Base-by-base conservation (phyloP, 768 basidiomycete genomes). In the Artomyces pyxidatus region DNA sequence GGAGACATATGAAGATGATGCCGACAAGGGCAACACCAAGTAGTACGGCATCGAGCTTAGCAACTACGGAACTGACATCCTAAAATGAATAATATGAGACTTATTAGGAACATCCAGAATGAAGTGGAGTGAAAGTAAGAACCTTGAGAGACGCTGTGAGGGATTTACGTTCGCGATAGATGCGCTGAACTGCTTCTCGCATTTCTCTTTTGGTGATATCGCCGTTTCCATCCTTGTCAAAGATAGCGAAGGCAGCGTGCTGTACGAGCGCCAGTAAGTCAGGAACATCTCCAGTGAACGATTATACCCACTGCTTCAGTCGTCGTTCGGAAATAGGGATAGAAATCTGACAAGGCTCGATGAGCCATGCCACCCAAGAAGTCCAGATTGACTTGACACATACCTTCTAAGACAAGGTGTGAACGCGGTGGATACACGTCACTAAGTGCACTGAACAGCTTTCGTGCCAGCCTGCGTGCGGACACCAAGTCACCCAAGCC, bases 201-300 rank as follows among this genome's bases (percentile, higher is more conserved):
- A 89, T 90, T 64, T 90, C 88, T 17, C 68, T 71, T 61, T 81
- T 88, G 2, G 72, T 74, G 41, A 89, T 83, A 56, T 89, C 87
- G 9, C 86, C 88, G 58, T 90, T 90, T n/a, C 74, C 80, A 61
- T 88, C 87, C 60, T 81, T 84, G 60, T 89, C 87, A 52, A 88
- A 88, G 6, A 87, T 53, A 11, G 69, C 66, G 54, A 88, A 89
- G 9, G 83, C 83, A 23, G 75, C 77, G 49, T 83, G 76, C 80
- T 85, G 59, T 7, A 42, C 5, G 5, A 10, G 46, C 30, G 44
- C 26, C 42, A 2, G 59, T 45, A 47, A 45, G 27, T 12, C 21
- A n/a, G 58, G n/a, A 48, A n/a, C n/a, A n/a, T 41, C 27, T 28
- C 42, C 19, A 17, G 26, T 39, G 30, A 30, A 28, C 6, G 40